A percentile compares a stretch with the other conserved stretches of the same genome.
phyloP scores from a whole-genome alignment of 2,329 filamentous ascomycete species.

The Ophiostoma montium region DNA sequence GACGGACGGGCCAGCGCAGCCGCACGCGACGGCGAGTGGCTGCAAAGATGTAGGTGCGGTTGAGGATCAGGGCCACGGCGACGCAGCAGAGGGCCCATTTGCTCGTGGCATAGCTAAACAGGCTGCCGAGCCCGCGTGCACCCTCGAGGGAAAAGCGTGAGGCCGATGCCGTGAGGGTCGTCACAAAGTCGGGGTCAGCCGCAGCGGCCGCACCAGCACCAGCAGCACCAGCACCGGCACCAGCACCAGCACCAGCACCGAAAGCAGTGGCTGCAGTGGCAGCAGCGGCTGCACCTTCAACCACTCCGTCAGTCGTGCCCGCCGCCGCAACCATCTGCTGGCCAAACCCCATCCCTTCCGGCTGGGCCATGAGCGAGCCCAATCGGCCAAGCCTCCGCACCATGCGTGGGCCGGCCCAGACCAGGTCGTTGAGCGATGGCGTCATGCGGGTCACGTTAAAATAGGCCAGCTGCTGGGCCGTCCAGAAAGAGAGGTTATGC shows the following conservation, averaged over 20 bases:
- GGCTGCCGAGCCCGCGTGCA: conserved; percentile 60
- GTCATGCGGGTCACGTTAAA: conserved; percentile 38
- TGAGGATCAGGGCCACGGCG: conserved; percentile 72
- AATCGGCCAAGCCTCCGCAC: conserved; percentile 53
- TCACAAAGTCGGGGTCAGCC: conserved; percentile 24
- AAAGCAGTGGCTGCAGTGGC: conserved; percentile 18
- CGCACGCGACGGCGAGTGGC: conserved; percentile 70
- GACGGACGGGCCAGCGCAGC: conserved; percentile 56
- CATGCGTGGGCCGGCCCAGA: conserved; percentile 56
- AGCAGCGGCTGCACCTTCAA: conserved; percentile 42
- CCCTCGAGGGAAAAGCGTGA: conserved; percentile 43
- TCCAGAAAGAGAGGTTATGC: conserved; percentile 43
- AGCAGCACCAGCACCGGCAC: conserved; percentile 26
- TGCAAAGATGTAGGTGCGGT: conserved; percentile 86
- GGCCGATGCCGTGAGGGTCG: conserved; percentile 20
- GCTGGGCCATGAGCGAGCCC: conserved; percentile 45
- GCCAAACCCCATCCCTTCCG: too few relatives aligned
- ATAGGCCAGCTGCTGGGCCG: conserved; percentile 26
- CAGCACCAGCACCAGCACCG: conserved; percentile 21
- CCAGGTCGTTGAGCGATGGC: conserved; percentile 53
- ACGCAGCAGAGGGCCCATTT: conserved; percentile 87
- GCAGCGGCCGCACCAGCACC: conserved; percentile 24
- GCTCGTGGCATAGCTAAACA: conserved; percentile 83
- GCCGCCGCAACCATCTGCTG: too few relatives aligned
- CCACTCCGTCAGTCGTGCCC: conserved; percentile 29